phyloP scores from a whole-genome alignment of 306 rosid species.

The Prunus davidiana region DNA sequence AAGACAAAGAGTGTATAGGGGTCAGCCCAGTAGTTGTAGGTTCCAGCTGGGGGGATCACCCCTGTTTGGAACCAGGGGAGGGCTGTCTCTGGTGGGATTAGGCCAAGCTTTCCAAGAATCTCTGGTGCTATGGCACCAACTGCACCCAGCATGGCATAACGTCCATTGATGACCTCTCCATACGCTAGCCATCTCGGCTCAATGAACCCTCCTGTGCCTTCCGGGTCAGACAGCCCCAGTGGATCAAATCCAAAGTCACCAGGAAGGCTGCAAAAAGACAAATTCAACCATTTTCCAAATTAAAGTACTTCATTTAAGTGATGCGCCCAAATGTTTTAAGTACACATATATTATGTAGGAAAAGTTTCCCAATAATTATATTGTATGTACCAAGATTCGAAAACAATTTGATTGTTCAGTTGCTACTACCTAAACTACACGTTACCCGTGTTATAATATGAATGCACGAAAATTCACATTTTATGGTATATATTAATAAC shows the following conservation, averaged over 20 bases:
- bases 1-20: slow-evolving; percentile 78
- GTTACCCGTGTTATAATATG: too few relatives aligned
- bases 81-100: slow-evolving; percentile 84
- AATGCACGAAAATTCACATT: too few relatives aligned
- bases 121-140: slow-evolving; percentile 87
- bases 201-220: slow-evolving; percentile 95
- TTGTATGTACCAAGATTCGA: too few relatives aligned
- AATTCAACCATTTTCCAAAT: background rate
- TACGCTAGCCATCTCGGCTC: slow-evolving; percentile 96
- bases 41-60: slow-evolving; percentile 89
- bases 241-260: slow-evolving; percentile 97
- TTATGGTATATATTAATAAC: too few relatives aligned
- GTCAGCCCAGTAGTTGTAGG: slow-evolving; percentile 94
- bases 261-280: slow-evolving; percentile 55
- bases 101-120: slow-evolving; percentile 64
- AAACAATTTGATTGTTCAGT: too few relatives aligned
- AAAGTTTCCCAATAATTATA: too few relatives aligned
- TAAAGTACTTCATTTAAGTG: background rate
- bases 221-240: slow-evolving; percentile 93
- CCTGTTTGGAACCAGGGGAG: slow-evolving; percentile 97
- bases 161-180: slow-evolving; percentile 86
- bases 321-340: background rate
- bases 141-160: slow-evolving; percentile 87
- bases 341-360: too few relatives aligned
- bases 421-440: too few relatives aligned